Evolutionary conservation across 257 asterid species (phyloP), one percentile per base, ranked within the genome.

Genomic region (Jacaranda copaia): DNA sequence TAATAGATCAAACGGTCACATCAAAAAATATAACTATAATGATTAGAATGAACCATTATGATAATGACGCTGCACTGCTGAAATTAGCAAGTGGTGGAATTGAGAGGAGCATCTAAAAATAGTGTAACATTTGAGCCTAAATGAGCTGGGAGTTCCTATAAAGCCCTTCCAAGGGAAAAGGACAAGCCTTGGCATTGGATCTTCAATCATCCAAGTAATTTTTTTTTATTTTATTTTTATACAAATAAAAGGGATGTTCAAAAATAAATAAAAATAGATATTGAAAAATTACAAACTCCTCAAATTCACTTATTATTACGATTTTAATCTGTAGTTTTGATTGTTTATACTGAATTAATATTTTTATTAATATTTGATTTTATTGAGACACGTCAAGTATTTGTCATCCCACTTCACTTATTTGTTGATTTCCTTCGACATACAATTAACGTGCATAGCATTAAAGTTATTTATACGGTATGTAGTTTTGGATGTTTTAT

Each of bases 1-100:
- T 70, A 39, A 71, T 5, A 11, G 60, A 69, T 73, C 58, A 48
- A 65, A 76, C 20, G 60, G 82, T 81, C 85, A 77, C 82, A 77
- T 81, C 82, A 72, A 3, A 25, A 39, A 59, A 46, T 63, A 16
- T 72, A 77, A 65, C 38, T 14, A 13, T 38, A 40, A 77, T 81
- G 35, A 67, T 77, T 39, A 65, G 53, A 51, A 16, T 15, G 48
- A 3, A 6, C 46, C 32, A 76, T 73, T 76, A 25, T 72, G 81
- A 66, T 77, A 59, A 56, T 72, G 81, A 76, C 79, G 68, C 77
- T 18, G 43, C 68, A 57, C 58, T 16, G 68, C 81, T 36, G 38
- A 53, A 70, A 63, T 45, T 55, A 70, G 76, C 68, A 66, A 20
- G 25, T 79, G 62, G 74, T 51, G 4, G 68, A 67, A 57, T 57